phyloP scores from a whole-genome alignment of 2,329 filamentous ascomycete genomes.

The Alternaria burnsii region DNA sequence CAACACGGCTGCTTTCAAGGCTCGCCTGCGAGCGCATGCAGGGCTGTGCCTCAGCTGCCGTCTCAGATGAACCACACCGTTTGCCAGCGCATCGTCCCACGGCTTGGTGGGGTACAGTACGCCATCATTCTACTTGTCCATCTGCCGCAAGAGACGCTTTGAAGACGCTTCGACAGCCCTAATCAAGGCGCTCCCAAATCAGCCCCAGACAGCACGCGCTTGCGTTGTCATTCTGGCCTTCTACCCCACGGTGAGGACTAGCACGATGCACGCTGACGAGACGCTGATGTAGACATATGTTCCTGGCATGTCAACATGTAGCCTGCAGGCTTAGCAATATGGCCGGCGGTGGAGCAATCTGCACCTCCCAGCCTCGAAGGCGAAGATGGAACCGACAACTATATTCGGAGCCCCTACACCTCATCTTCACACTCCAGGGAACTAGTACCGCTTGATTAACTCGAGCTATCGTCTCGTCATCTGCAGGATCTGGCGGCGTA shows the following conservation, averaged over 20 bases:
- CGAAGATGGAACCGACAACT: background rate
- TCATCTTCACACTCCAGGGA: constrained; percentile 3
- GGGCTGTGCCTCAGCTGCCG: constrained; percentile 33
- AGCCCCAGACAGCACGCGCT: constrained; percentile 38
- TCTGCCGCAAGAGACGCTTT: constrained; percentile 13
- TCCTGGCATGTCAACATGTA: constrained; percentile 19
- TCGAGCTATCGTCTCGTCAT: constrained; percentile 35
- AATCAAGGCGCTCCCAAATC: constrained; percentile 18
- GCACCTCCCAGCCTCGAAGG: constrained; percentile 21
- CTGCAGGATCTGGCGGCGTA: constrained; percentile 34
- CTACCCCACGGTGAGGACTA: constrained; percentile 32
- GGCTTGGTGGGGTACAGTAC: constrained; percentile 25
- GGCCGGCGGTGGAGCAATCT: constrained; percentile 20
- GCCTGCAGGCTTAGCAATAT: constrained; percentile 18
- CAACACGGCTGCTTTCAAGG: constrained; percentile 24
- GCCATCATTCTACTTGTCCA: constrained; percentile 19
- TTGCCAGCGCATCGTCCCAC: constrained; percentile 37
- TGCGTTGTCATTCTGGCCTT: constrained; percentile 17
- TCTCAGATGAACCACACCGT: constrained; percentile 28
- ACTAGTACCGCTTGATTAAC: constrained; percentile 8
- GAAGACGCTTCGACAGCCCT: constrained; percentile 15
- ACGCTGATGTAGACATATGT: constrained; percentile 13
- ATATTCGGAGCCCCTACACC: constrained; percentile 7
- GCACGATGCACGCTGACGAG: constrained; percentile 32
- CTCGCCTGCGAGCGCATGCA: constrained; percentile 31